Conservation (phyloP, 2,329 filamentous ascomycete species). For the Colletotrichum chrysophilum region DNA sequence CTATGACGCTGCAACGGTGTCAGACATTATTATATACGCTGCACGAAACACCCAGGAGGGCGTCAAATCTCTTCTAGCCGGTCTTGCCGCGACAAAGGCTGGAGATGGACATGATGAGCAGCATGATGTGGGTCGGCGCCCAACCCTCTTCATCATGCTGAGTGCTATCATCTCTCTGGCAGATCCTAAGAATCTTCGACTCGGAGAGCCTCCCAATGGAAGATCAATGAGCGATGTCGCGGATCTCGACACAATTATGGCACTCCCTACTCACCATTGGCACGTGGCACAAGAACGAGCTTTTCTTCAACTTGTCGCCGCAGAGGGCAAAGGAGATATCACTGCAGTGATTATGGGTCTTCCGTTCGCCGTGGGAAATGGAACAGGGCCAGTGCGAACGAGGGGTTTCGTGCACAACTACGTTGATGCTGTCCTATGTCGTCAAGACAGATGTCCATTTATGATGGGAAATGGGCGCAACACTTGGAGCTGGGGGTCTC, state of each 20-base stretch:
- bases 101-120: background rate
- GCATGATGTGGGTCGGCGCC: background rate
- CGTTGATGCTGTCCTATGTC: background rate
- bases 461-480: background rate
- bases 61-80: background rate
- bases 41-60: background rate
- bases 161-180: conserved; percentile 4
- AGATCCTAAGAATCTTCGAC: background rate
- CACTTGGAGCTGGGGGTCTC: background rate
- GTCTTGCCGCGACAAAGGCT: background rate
- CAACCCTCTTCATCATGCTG: background rate
- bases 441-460: background rate
- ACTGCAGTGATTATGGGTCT: background rate
- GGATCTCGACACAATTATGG: background rate
- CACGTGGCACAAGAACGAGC: background rate
- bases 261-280: background rate
- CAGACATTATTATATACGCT: background rate
- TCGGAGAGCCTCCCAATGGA: background rate
- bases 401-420: background rate
- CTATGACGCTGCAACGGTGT: background rate
- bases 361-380: background rate
- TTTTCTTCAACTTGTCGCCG: background rate
- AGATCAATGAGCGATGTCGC: background rate
- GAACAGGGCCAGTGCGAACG: background rate
- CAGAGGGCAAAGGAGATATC: background rate